phyloP scores from a whole-genome alignment of 208 protist genomes.

The Wallacemonas sp. region DNA sequence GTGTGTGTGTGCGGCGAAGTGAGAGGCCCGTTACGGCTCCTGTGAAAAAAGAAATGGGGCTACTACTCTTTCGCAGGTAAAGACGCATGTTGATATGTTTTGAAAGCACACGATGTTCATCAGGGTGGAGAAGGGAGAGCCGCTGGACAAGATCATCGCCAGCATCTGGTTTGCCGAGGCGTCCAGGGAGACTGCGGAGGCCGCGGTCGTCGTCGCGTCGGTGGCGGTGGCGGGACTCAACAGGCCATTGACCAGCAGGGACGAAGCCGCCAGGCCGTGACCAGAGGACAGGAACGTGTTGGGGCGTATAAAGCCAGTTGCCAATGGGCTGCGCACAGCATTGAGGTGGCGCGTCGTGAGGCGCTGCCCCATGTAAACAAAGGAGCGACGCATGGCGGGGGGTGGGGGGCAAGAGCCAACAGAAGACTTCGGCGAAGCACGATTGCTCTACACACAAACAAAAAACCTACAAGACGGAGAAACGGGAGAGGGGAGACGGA shows the following conservation, averaged over 20 bases:
- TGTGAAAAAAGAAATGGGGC: too few species aligned
- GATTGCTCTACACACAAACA: too few species aligned
- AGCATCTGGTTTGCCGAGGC: constrained; percentile 50
- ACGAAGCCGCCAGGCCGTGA: constrained; percentile 41
- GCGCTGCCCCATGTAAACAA: constrained; percentile 85
- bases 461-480: too few species aligned
- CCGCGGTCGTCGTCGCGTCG: neutral
- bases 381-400: constrained; percentile 62
- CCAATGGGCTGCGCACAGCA: constrained; percentile 67
- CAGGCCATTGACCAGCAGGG: constrained; percentile 32
- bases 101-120: constrained; percentile 60
- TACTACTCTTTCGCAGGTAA: constrained; percentile 77
- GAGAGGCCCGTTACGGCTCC: too few species aligned
- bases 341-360: constrained; percentile 87
- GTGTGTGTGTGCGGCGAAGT: too few species aligned
- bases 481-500: too few species aligned
- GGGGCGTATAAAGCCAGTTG: constrained; percentile 78
- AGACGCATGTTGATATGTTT: constrained; percentile 88
- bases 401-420: too few species aligned
- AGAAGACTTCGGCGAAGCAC: too few species aligned
- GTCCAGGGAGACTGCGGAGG: constrained; percentile 32
- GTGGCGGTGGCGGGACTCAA: constrained; percentile 22
- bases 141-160: constrained; percentile 47
- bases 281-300: constrained; percentile 48
- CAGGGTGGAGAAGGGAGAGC: constrained; percentile 35